Conservation (phyloP, 2,329 filamentous ascomycete genomes). For the Diatrype stigma region DNA sequence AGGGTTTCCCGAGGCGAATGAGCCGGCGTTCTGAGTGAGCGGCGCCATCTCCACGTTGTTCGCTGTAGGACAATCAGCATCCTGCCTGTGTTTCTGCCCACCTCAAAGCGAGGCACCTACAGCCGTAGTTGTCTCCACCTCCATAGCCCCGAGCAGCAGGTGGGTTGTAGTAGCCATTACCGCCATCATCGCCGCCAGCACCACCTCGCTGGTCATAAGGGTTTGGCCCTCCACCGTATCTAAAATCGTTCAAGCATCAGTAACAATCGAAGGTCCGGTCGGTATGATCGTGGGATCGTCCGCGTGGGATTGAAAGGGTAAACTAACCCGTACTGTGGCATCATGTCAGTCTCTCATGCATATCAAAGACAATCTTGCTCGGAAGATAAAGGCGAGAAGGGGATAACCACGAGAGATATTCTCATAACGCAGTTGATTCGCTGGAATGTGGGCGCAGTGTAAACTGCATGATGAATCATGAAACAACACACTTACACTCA, state of each 20-base stretch:
- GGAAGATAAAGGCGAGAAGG: constrained; percentile 12
- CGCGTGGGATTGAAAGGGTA: too few species aligned
- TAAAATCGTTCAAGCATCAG: constrained; percentile 32
- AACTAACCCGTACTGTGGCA: constrained; percentile 54
- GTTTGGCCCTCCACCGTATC: constrained; percentile 53
- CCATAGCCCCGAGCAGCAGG: constrained; percentile 28
- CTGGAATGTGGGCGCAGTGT: too few species aligned
- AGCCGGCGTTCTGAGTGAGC: constrained; percentile 48
- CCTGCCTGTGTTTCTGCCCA: not conserved
- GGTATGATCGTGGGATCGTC: too few species aligned
- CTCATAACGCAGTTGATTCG: too few species aligned
- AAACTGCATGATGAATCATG: not conserved
- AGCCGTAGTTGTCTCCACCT: constrained; percentile 30
- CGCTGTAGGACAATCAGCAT: constrained; percentile 25
- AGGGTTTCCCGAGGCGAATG: constrained; percentile 52
- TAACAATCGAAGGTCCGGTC: constrained; percentile 5
- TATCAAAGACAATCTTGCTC: constrained; percentile 2
- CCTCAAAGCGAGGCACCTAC: constrained; percentile 26
- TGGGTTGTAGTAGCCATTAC: not conserved
- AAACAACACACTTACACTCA: constrained; percentile 46
- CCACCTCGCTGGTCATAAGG: constrained; percentile 55
- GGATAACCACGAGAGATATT: too few species aligned
- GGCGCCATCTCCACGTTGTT: constrained; percentile 68
- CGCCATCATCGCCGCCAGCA: constrained; percentile 23
- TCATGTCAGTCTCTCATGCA: constrained; percentile 30